Conservation (phyloP, 163 green algal genomes). For the Dunaliella salina region DNA sequence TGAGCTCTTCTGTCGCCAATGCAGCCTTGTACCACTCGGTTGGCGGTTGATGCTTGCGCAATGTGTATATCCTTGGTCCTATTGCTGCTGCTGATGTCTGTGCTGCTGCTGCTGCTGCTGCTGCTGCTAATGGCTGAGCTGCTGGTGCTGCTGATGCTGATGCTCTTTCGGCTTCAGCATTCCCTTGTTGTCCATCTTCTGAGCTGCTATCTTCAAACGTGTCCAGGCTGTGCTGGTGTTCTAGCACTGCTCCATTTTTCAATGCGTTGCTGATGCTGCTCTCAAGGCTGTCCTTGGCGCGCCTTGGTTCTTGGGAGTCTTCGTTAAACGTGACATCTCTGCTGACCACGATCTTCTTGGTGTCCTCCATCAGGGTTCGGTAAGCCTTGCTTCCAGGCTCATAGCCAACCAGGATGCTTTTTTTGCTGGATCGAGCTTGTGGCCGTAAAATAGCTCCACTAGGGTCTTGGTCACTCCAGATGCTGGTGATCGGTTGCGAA, state of each 20-base stretch:
- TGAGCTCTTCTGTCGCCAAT: background rate
- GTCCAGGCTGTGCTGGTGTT: background rate
- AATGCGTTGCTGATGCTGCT: background rate
- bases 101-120: background rate
- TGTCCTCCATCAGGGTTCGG: conserved; percentile 9
- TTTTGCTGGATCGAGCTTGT: conserved; percentile 18
- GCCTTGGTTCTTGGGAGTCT: background rate
- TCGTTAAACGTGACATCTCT: conserved; percentile 14
- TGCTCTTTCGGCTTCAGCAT: no score
- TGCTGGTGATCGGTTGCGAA: conserved; percentile 17
- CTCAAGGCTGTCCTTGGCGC: background rate
- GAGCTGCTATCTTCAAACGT: background rate
- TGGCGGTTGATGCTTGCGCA: background rate
- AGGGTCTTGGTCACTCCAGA: conserved; percentile 8
- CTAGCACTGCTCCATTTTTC: background rate
- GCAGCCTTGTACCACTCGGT: background rate
- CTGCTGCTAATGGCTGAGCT: background rate
- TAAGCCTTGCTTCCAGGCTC: conserved; percentile 8
- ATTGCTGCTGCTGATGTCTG: background rate
- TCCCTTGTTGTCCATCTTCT: background rate
- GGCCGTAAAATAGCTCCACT: conserved; percentile 24
- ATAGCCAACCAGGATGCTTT: conserved; percentile 28
- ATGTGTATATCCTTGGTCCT: background rate
- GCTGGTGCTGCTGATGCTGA: background rate
- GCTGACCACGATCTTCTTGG: background rate